Base-by-base conservation (phyloP, 2,329 filamentous ascomycete genomes). In the Diaporthe sp. region DNA sequence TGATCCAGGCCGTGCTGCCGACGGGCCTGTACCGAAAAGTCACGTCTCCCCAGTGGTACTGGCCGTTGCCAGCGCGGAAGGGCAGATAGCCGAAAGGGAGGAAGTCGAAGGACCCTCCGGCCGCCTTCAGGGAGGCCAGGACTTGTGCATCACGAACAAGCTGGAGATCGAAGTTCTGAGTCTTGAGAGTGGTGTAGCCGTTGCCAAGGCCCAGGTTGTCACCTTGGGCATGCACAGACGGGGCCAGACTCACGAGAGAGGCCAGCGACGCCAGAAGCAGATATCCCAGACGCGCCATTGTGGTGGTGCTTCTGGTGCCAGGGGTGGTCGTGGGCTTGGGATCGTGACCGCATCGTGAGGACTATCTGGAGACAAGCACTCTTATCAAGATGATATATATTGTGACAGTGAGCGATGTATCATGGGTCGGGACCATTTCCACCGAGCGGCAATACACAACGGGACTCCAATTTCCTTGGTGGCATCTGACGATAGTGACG, bases 11-110 rank as follows among this genome's bases (percentile, higher is more conserved):
- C 1, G 76, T 79, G 17, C 73, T 71, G 7, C 82, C 83, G 1
- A 79, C 79, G 3, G 81, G 76, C n/a, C 88, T 87, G 78, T 89
- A 91, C 17, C 88, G 86, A 58, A 88, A 84, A 0, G 88, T 90
- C 51, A 92, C 82, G 61, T 92, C 90, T 5, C 90, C 90, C 77
- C 88, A 87, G 78, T 92, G 90, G 75, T 91, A 90, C 75, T 90
- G 86, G 4, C 86, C 86, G 73, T 90, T 86, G 17, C 83, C 82
- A 15, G 87, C 84, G 10, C 89, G 84, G 22, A 81, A 80, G 0
- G 83, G 73, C 4, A 91, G 82, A 58, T 86, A 80, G 77, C 90
- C 89, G 10, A 82, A 87, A 0, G 89, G 89, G 2, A 89, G 83
- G 76, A 91, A 91, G 79, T 91, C 87, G 75, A 90, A 91, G 0